phyloP scores from a whole-genome alignment of 108 stramenopile genomes.

The Fistulifera pelliculosa region DNA sequence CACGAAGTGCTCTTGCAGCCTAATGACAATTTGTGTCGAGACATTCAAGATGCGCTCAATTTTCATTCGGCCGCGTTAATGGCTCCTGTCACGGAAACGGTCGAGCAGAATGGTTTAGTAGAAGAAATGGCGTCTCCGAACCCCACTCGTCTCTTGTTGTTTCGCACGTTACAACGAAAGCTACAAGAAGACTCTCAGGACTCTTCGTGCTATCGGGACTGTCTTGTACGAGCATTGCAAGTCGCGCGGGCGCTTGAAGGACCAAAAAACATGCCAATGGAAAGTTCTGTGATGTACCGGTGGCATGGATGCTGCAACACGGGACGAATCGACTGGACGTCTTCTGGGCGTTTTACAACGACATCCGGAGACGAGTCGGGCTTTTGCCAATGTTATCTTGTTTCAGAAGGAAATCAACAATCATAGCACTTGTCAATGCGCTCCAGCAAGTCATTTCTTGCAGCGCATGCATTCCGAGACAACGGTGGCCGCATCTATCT shows the following conservation, averaged over 20 bases:
- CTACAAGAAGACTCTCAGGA: too few species aligned
- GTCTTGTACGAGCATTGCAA: constrained; percentile 15
- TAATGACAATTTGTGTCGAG: too few species aligned
- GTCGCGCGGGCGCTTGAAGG: constrained; percentile 3
- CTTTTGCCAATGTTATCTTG: background rate
- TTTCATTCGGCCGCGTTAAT: too few species aligned
- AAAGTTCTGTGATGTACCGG: background rate
- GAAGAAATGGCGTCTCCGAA: too few species aligned
- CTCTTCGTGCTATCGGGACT: background rate
- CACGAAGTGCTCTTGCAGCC: too few species aligned
- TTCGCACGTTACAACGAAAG: too few species aligned
- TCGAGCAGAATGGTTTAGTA: too few species aligned
- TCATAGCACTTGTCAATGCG: too few species aligned
- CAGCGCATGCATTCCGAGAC: background rate
- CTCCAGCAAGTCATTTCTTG: too few species aligned
- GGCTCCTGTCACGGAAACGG: too few species aligned
- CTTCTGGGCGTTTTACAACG: constrained; percentile 7
- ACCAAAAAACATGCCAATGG: background rate
- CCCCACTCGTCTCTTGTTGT: too few species aligned
- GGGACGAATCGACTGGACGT: constrained; percentile 4
- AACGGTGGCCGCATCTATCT: background rate
- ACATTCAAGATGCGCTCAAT: too few species aligned
- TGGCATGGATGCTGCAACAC: background rate
- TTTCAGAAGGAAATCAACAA: background rate
- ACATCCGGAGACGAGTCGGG: constrained; percentile 12